Percentiles rank a stretch among this genome's conserved stretches.
These are phyloP conservation scores for Penicillium sp. DNA, from an alignment of 2,329 filamentous ascomycete species.

Conservation along the genomic window DNA sequence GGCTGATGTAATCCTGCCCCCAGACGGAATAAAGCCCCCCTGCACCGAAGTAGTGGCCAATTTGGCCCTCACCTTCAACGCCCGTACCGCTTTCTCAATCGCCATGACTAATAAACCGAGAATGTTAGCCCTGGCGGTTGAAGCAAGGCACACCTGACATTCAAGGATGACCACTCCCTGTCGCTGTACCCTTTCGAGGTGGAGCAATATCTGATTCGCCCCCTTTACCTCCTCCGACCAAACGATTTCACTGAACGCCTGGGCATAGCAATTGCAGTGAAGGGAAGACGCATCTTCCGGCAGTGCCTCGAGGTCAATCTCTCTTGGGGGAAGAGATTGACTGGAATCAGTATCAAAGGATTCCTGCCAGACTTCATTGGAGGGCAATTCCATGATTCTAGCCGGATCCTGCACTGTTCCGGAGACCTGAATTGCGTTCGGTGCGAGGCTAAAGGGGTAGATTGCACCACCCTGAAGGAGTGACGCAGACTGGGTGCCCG, in stretches of 20 bases:
- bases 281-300: background rate
- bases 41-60: conserved; percentile 13
- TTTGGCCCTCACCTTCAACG: conserved; percentile 23
- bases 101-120: conserved; percentile 32
- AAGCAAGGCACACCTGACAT: conserved; percentile 27
- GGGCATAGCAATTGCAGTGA: conserved; percentile 3
- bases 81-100: conserved; percentile 30
- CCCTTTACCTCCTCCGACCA: background rate
- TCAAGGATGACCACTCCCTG: conserved; percentile 31
- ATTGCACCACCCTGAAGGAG: background rate
- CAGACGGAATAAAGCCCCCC: conserved; percentile 24
- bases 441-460: background rate
- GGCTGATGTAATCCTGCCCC: conserved; percentile 6
- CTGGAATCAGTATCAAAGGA: background rate
- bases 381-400: conserved; percentile 9
- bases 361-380: background rate
- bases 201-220: conserved; percentile 15
- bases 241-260: background rate
- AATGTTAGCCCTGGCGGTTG: conserved; percentile 23
- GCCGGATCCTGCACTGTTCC: conserved; percentile 1
- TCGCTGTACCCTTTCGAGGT: conserved; percentile 28
- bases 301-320: background rate
- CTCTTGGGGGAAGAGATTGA: background rate
- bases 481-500: background rate
- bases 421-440: conserved; percentile 1